Conservation (phyloP, 352 stramenopile genomes). For the Saprolegnia parasitica region DNA sequence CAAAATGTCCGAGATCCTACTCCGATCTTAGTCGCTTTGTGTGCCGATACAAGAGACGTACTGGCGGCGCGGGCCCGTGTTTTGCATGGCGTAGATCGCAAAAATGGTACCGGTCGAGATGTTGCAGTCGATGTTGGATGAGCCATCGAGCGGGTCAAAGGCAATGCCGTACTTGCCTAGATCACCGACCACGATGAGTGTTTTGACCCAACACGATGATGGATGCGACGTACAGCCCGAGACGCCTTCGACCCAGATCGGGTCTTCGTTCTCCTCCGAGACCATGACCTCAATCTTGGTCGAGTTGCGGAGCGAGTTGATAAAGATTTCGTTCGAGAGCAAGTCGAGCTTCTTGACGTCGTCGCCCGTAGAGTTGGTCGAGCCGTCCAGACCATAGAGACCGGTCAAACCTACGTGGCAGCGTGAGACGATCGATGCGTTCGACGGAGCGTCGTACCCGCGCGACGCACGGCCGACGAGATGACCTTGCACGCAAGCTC, state of each 20-base stretch:
- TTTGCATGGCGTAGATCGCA: slow-evolving; percentile 89
- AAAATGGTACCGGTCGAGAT: slow-evolving; percentile 99
- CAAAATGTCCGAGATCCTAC: slow-evolving; percentile 89
- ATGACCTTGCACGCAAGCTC: slow-evolving; percentile 97
- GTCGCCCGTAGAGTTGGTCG: slow-evolving; percentile 96
- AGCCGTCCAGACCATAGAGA: slow-evolving; percentile 94
- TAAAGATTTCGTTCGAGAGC: slow-evolving; percentile 98
- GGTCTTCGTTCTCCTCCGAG: slow-evolving; percentile 97
- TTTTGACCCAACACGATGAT: slow-evolving; percentile 1
- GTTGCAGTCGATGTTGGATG: slow-evolving; percentile 99
- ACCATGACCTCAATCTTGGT: slow-evolving; percentile 97
- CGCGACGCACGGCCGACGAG: slow-evolving; percentile 93
- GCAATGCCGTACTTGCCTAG: slow-evolving; percentile 95
- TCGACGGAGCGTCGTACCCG: slow-evolving; percentile 47
- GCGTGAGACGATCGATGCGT: not conserved
- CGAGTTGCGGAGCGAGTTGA: slow-evolving; percentile 95
- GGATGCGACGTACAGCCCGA: slow-evolving; percentile 36
- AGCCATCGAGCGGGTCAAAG: slow-evolving; percentile 98
- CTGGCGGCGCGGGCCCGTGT: slow-evolving; percentile 40
- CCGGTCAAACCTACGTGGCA: slow-evolving; percentile 46
- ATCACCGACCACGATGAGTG: not conserved
- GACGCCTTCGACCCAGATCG: slow-evolving; percentile 89
- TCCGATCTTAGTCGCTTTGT: not conserved
- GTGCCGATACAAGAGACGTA: slow-evolving; percentile 38
- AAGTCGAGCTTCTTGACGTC: slow-evolving; percentile 99